phyloP scores from a whole-genome alignment of 805 yeast genomes.

The Myxozyma geophila region DNA sequence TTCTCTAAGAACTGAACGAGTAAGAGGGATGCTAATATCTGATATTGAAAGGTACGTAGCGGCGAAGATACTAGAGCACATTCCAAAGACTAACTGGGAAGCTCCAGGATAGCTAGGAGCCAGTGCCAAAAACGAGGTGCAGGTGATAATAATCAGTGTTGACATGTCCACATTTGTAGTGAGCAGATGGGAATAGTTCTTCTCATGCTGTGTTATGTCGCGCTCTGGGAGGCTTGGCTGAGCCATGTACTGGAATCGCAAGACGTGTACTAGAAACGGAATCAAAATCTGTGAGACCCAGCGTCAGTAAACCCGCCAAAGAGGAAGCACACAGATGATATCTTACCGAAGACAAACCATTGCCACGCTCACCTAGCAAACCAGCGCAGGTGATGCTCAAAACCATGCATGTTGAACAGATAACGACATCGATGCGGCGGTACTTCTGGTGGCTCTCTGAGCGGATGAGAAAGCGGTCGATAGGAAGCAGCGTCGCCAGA shows the following conservation, averaged over 20 bases:
- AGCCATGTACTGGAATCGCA: constrained; percentile 36
- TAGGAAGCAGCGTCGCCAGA: constrained; percentile 28
- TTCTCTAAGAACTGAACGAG: constrained; percentile 33
- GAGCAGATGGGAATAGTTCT: neutral
- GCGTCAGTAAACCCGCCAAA: neutral
- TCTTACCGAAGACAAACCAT: constrained; percentile 33
- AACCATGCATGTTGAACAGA: constrained; percentile 35
- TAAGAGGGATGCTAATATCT: constrained; percentile 34
- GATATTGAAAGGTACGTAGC: constrained; percentile 36
- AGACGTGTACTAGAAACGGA: constrained; percentile 33
- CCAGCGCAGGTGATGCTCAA: constrained; percentile 32
- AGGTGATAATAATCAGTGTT: constrained; percentile 28
- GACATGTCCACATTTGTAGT: constrained; percentile 21
- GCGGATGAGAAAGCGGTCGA: constrained; percentile 29
- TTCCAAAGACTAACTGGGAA: constrained; percentile 34
- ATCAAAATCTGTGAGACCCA: constrained; percentile 20
- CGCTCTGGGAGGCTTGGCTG: constrained; percentile 3
- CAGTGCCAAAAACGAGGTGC: constrained; percentile 34
- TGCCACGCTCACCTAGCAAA: constrained; percentile 36
- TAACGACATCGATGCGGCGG: constrained; percentile 35
- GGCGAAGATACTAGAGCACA: constrained; percentile 33
- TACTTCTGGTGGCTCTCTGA: constrained; percentile 21
- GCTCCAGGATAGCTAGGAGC: constrained; percentile 36
- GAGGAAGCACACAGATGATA: no score
- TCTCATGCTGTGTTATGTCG: constrained; percentile 11